Percentiles rank a stretch among this genome's conserved stretches.
These are phyloP conservation scores for Fusarium oxysporum DNA, from an alignment of 2,329 filamentous ascomycete species.

Conservation along the genomic window DNA sequence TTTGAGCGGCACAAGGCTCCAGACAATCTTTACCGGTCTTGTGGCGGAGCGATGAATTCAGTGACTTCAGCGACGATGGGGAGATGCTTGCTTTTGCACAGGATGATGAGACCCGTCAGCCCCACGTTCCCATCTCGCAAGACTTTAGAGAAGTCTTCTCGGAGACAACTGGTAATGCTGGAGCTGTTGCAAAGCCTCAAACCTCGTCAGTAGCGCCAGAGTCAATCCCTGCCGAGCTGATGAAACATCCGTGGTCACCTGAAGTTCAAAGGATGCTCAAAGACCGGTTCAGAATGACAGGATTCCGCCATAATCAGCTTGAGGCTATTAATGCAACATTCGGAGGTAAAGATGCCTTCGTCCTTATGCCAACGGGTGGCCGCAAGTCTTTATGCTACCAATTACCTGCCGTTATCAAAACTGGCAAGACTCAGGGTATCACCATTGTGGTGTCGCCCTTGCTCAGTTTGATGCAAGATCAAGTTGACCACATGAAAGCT, in stretches of 20 bases:
- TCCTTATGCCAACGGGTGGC: constrained; percentile 97
- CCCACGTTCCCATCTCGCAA: constrained; percentile 34
- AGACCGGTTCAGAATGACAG: constrained; percentile 83
- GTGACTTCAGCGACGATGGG: constrained; percentile 62
- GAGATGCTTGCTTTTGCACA: constrained; percentile 65
- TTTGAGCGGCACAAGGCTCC: too few relatives aligned
- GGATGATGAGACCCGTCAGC: constrained; percentile 59
- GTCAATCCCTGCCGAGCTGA: constrained; percentile 62
- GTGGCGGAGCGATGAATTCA: constrained; percentile 55
- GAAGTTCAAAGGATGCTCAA: constrained; percentile 86
- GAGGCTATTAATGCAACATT: constrained; percentile 96
- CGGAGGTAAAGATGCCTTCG: constrained; percentile 87
- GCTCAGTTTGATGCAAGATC: constrained; percentile 96
- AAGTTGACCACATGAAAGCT: constrained; percentile 83
- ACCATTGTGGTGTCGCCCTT: constrained; percentile 96
- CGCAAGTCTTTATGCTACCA: constrained; percentile 98
- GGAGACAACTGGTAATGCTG: constrained; percentile 62
- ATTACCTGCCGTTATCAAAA: constrained; percentile 84
- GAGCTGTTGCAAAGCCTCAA: constrained; percentile 49
- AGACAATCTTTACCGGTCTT: too few relatives aligned
- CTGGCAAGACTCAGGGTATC: constrained; percentile 84
- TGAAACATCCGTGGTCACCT: constrained; percentile 82
- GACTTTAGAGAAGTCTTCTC: constrained; percentile 55
- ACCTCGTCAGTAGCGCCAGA: constrained; percentile 38
- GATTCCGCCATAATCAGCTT: constrained; percentile 90